A percentile compares a stretch with the other conserved stretches of the same genome.
phyloP scores from a whole-genome alignment of 1,139 yeast species.

The Kodamaea plutei region DNA sequence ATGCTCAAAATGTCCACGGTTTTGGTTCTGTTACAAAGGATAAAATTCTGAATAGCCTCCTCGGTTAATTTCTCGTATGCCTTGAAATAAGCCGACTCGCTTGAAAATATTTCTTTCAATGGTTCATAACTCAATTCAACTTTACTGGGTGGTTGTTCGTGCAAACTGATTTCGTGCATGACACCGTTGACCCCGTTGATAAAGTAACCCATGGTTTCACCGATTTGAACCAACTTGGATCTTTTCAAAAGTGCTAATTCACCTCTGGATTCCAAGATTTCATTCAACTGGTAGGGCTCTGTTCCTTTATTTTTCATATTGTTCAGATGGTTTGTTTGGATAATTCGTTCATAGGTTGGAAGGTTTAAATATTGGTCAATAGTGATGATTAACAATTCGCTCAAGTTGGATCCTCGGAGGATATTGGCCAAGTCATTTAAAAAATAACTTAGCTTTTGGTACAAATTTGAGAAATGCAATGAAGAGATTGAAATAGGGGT shows the following conservation, averaged over 20 bases:
- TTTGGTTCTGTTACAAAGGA: slow-evolving; percentile 49
- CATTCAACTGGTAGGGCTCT: slow-evolving; percentile 19
- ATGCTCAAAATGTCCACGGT: slow-evolving; percentile 71
- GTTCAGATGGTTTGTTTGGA: slow-evolving; percentile 14
- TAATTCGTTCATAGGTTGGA: slow-evolving; percentile 23
- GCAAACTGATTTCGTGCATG: slow-evolving; percentile 27
- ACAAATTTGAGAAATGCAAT: slow-evolving; percentile 28
- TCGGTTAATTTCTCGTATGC: slow-evolving; percentile 39
- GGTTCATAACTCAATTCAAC: slow-evolving; percentile 13
- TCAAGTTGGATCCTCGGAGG: slow-evolving; percentile 14
- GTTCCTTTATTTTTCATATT: slow-evolving; percentile 11
- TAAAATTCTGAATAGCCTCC: slow-evolving; percentile 42
- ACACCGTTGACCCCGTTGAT: slow-evolving; percentile 35
- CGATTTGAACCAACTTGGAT: slow-evolving; percentile 38
- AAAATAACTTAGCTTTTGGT: slow-evolving; percentile 31
- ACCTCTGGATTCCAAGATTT: slow-evolving; percentile 42
- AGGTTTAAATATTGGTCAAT: slow-evolving; percentile 27
- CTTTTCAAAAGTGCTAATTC: slow-evolving; percentile 45
- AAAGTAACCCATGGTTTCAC: slow-evolving; percentile 24
- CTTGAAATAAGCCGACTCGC: slow-evolving; percentile 18
- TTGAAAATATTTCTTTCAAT: slow-evolving; percentile 12
- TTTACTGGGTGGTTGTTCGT: slow-evolving; percentile 6
- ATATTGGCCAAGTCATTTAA: slow-evolving; percentile 33
- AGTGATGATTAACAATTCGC: slow-evolving; percentile 29
- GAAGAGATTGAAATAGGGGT: slow-evolving; percentile 31